Evolutionary conservation across 2,329 filamentous ascomycete species (phyloP), one percentile per base, ranked within the genome.

Genomic region (Camptophora hylomeconis): DNA sequence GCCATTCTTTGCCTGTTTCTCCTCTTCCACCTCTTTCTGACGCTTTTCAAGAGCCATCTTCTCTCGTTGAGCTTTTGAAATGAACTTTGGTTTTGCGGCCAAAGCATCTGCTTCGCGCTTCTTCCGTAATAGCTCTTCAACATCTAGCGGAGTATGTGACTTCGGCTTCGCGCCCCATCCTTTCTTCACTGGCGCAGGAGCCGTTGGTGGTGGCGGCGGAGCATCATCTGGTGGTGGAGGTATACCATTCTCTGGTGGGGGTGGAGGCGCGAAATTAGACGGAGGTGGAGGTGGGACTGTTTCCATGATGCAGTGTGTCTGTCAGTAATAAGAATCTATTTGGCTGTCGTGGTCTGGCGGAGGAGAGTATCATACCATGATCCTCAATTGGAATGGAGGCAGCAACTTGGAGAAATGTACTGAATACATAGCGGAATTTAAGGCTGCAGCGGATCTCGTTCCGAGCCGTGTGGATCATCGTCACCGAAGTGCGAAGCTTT

Each of bases 21-120:
- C 64, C 25, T 75, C 72, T 36, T 78, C 72, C 2, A 72, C 68
- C 46, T 87, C 79, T 40, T 82, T 80, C 20, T 67, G 65, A 26
- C 76, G 67, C 53, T 83, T 83, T 48, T 92, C 80, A 10, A 82
- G 63, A 17, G 82, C 83, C 15, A 92, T 56, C 36, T 74, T 71
- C 51, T 92, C 83, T 31, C 86, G 71, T 52, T 92, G 71, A 17
- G 79, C 77, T 60, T 80, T 89, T 4, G 80, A 79, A 13, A 93
- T 61, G 50, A 92, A 92, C 52, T 82, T 86, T 4, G 84, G 84
- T 64, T 89, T 93, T 31, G 81, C 70, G 7, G 82, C 78, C 10
- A 79, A 82, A 19, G 79, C 80, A 55, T 89, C 82, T 16, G 80
- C 78, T 37, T 81, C 82, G 49, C 80, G 81, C 64, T 92, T 92